A percentile compares a stretch with the other conserved stretches of the same genome.
Conservation (phyloP, 805 yeast species). For the Spathaspora hagerdaliae region DNA sequence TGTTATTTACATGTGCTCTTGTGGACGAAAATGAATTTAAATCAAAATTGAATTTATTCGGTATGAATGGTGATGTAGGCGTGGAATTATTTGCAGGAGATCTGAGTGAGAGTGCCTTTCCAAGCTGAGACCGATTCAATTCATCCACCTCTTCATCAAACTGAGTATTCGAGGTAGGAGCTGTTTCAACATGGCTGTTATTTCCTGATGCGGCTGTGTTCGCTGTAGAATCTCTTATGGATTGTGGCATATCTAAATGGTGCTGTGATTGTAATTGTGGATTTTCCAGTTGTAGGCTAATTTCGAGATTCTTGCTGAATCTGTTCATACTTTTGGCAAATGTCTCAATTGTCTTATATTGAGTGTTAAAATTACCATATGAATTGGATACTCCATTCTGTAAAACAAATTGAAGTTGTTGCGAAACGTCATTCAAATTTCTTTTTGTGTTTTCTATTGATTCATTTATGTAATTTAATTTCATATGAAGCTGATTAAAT, state of each 20-base stretch:
- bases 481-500: conserved; percentile 16
- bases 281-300: conserved; percentile 2
- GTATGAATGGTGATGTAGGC: conserved; percentile 18
- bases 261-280: conserved; percentile 4
- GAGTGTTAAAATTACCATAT: conserved; percentile 2
- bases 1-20: conserved; percentile 1
- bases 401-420: conserved; percentile 7
- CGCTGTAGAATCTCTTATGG: not conserved
- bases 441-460: conserved; percentile 8
- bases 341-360: conserved; percentile 14
- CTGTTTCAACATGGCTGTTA: not conserved
- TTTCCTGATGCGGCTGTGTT: not conserved
- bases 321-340: conserved; percentile 16
- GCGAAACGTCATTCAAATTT: conserved; percentile 8
- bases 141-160: conserved; percentile 3
- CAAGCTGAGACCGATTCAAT: conserved; percentile 1
- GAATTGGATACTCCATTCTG: conserved; percentile 1
- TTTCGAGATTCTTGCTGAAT: conserved; percentile 20
- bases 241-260: not conserved
- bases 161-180: not conserved
- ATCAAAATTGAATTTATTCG: conserved; percentile 15
- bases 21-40: conserved; percentile 10
- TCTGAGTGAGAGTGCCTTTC: conserved; percentile 5
- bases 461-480: conserved; percentile 11
- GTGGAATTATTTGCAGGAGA: conserved; percentile 12